Base-by-base conservation (phyloP, 1,284 basidiomycete species). In the Leccinum pachyderme region DNA sequence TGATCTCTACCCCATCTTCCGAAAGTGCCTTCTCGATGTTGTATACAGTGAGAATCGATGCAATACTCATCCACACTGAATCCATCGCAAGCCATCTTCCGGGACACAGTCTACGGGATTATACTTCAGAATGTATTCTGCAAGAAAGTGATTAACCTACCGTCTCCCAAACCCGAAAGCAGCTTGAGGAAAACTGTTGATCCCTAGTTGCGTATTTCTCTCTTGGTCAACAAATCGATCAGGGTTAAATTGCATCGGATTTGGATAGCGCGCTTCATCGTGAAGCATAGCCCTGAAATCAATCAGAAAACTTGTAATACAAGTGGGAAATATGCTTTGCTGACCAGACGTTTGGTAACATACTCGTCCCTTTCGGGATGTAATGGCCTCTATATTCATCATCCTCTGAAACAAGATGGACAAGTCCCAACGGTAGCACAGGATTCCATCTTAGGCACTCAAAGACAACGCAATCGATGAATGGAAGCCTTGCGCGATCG, bases 21-120 rank as follows among this genome's bases (percentile, higher is more conserved):
- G 77, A 77, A 12, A 72, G 52, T 9, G 73, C 66, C 61, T 74
- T 76, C 41, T 66, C 57, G 32, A 81, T 74, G 49, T 74, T 65
- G 61, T 75, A 78, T 12, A 75, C 73, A 7, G 76, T 64, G 33
- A 82, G 59, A 35, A 78, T 70, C 2, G 75, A 76, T 39, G 77
- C 78, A 25, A 81, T 67, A 13, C 74, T 65, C 47, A 81, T 76
- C 75, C 77, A 82, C 18, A 82, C 57, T 15, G 75, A 72, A 59
- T 80, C 78, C 54, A 76, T 73, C 51, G 75, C 77, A 9, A 81
- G 68, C 67, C 73, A 73, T 49, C 72, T 64, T 6, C 80, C 81
- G 2, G 80, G 78, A 59, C 81, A 82, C 47, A 74, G 59, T 31
- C 76, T 79, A 45, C 22, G 49, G 33, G 33, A 22, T 39, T 5